A percentile compares a stretch with the other conserved stretches of the same genome.
phyloP scores from a whole-genome alignment of 2,329 filamentous ascomycete species.

The Colletotrichum scovillei region DNA sequence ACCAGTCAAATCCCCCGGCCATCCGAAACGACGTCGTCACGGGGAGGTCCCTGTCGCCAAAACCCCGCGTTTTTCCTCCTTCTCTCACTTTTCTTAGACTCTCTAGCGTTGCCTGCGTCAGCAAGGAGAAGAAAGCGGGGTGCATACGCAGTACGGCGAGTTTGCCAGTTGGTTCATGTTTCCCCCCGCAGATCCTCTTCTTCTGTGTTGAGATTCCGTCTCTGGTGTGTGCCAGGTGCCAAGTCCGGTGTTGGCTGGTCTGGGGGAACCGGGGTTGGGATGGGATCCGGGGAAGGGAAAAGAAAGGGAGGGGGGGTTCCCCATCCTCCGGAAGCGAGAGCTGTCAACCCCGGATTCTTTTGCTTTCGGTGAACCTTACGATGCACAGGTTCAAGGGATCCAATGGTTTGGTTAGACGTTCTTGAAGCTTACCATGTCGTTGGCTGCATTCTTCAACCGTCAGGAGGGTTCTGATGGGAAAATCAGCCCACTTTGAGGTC shows the following conservation, averaged over 20 bases:
- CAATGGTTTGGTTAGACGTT: neutral
- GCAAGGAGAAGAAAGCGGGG: neutral
- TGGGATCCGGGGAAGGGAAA: neutral
- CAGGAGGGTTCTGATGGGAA: neutral
- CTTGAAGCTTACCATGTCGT: neutral
- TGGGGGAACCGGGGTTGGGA: neutral
- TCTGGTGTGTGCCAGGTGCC: neutral
- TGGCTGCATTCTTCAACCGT: neutral
- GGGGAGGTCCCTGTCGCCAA: constrained; percentile 6
- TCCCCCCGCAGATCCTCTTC: constrained; percentile 7
- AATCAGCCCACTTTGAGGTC: neutral
- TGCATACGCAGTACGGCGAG: neutral
- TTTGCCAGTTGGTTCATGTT: neutral
- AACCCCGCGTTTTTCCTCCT: constrained; percentile 1
- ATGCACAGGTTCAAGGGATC: neutral
- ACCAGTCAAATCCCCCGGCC: neutral
- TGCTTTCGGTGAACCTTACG: neutral
- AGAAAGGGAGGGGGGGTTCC: neutral
- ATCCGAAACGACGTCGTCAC: constrained; percentile 16
- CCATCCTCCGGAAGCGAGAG: neutral
- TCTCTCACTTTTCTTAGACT: no score
- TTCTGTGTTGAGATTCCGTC: neutral
- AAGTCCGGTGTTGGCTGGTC: no score
- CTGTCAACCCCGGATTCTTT: neutral
- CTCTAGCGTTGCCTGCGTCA: neutral